These are phyloP conservation scores for Exsudoporus frostii DNA, from an alignment of 768 basidiomycete species.

Conservation along the genomic window DNA sequence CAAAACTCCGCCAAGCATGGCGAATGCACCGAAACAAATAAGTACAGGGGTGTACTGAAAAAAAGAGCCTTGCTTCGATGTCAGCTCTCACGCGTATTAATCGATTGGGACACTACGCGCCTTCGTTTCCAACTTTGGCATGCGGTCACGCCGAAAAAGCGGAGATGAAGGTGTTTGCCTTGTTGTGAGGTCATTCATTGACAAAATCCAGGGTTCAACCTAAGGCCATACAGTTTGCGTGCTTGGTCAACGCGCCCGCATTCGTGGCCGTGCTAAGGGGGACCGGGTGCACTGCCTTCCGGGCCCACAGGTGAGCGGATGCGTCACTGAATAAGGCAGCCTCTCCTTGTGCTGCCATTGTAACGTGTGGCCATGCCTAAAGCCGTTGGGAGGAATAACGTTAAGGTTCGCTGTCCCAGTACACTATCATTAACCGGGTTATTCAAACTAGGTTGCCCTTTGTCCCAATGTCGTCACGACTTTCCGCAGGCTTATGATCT, in stretches of 20 bases:
- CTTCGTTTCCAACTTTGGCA: neutral
- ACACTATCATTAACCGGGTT: no score
- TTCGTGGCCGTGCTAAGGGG: neutral
- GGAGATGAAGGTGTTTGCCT: neutral
- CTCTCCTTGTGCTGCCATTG: neutral
- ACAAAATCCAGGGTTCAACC: neutral
- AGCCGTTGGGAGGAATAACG: neutral
- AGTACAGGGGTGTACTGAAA: neutral
- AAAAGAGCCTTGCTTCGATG: neutral
- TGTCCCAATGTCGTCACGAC: no score
- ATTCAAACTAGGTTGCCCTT: no score
- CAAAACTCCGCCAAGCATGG: neutral
- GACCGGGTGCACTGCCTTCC: neutral
- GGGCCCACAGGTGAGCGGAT: neutral
- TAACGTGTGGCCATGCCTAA: neutral
- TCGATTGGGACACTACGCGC: neutral
- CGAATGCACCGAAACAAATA: neutral
- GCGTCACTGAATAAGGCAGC: neutral
- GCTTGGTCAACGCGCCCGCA: neutral
- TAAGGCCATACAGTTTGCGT: neutral
- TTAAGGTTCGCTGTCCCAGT: neutral
- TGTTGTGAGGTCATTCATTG: neutral
- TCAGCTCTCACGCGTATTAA: neutral
- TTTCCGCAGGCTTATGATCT: neutral
- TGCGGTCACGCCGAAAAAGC: neutral